A percentile compares a stretch with the other conserved stretches of the same genome.
Conservation (phyloP, 1,139 yeast genomes). For the Geotrichum restrictum region DNA sequence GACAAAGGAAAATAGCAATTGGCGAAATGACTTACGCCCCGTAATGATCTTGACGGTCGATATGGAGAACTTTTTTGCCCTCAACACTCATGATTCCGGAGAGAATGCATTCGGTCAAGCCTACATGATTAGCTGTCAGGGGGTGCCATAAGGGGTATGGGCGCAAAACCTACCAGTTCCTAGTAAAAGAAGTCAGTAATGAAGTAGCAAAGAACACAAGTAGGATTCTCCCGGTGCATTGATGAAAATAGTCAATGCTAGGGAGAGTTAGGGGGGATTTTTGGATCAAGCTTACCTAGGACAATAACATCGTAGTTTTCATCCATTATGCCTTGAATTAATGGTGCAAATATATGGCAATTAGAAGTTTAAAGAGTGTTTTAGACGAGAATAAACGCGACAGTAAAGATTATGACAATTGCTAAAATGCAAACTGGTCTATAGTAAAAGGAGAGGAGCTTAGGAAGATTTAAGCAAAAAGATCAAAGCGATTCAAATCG, state of each 20-base stretch:
- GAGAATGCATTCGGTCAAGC: slow-evolving; percentile 91
- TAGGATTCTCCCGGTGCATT: too few species aligned
- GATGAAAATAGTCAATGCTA: too few species aligned
- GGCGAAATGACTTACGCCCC: slow-evolving; percentile 51
- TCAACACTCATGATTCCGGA: slow-evolving; percentile 93
- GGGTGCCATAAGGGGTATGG: not conserved
- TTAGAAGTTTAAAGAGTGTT: too few species aligned
- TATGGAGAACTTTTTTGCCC: slow-evolving; percentile 93
- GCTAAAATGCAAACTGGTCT: too few species aligned
- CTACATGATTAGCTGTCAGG: slow-evolving; percentile 35
- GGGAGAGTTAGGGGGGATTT: too few species aligned
- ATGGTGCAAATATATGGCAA: too few species aligned
- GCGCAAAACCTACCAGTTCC: slow-evolving; percentile 28
- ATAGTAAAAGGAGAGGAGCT: too few species aligned
- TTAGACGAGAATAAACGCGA: not conserved
- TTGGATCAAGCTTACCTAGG: slow-evolving; percentile 46
- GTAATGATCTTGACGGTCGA: slow-evolving; percentile 93
- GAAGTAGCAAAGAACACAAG: not conserved
- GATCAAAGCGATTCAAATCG: too few species aligned
- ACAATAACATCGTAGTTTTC: slow-evolving; percentile 93
- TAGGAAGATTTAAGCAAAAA: too few species aligned
- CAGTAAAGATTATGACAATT: too few species aligned
- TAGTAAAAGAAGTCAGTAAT: slow-evolving; percentile 4
- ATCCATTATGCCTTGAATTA: slow-evolving; percentile 55
- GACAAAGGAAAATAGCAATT: not conserved